These are phyloP conservation scores for Talaromyces trachyspermus DNA, from an alignment of 495 filamentous ascomycete genomes.

Conservation along the genomic window DNA sequence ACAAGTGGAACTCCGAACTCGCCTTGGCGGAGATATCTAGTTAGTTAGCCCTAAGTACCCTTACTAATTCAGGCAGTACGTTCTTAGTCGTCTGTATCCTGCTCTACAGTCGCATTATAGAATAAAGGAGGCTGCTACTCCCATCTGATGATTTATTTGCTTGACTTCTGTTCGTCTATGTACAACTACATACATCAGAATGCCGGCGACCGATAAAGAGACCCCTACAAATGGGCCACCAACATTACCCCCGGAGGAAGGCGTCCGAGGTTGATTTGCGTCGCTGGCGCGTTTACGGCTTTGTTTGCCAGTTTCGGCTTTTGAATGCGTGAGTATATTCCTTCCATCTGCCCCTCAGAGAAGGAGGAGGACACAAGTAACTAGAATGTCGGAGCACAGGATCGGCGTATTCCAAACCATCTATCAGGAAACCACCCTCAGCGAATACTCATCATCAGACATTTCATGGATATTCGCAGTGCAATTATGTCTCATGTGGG, in stretches of 20 bases:
- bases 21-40: not conserved
- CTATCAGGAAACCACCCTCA: conserved; percentile 20
- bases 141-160: too few relatives aligned
- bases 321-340: conserved; percentile 23
- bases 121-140: too few relatives aligned
- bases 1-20: not conserved
- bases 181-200: too few relatives aligned
- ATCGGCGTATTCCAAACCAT: conserved; percentile 24
- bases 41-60: too few relatives aligned
- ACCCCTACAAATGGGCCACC: not conserved
- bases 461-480: conserved; percentile 32
- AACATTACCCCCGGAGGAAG: conserved; percentile 18
- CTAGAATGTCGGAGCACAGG: too few relatives aligned
- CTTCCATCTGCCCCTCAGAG: too few relatives aligned
- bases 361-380: too few relatives aligned
- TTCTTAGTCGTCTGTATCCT: too few relatives aligned
- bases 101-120: too few relatives aligned
- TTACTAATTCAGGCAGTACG: too few relatives aligned
- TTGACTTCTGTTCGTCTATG: too few relatives aligned
- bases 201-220: not conserved
- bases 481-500: conserved; percentile 25
- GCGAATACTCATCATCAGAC: conserved; percentile 16
- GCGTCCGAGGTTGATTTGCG: conserved; percentile 23
- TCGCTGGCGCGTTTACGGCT: conserved; percentile 16
- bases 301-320: conserved; percentile 24